A percentile compares a stretch with the other conserved stretches of the same genome.
Evolutionary conservation across 345 rosid species (phyloP).

Genomic region (Hevea brasiliensis): DNA sequence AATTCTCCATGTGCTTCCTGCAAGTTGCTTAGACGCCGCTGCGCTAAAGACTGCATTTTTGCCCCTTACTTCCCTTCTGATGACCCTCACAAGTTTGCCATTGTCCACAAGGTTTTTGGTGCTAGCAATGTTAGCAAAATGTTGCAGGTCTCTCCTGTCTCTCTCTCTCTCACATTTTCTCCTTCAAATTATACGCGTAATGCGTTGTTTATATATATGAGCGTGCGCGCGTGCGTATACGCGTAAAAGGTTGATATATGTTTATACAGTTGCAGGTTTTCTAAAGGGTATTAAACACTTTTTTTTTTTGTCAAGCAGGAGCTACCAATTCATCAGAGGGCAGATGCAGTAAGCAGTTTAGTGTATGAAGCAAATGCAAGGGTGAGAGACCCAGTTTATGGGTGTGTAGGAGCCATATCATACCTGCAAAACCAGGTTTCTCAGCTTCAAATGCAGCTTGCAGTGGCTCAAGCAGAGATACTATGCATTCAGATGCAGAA

Average conservation of each 20-base stretch:
- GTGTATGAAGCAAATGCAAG: constrained; percentile 37
- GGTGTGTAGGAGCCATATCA: constrained; percentile 36
- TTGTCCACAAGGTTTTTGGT: constrained; percentile 38
- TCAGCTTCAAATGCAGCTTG: constrained; percentile 37
- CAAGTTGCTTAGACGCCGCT: constrained; percentile 30
- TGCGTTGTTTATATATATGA: too few relatives aligned
- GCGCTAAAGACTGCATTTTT: constrained; percentile 27
- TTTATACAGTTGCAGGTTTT: neutral
- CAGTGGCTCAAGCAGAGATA: constrained; percentile 32
- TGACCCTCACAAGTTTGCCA: constrained; percentile 35
- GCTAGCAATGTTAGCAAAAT: constrained; percentile 39
- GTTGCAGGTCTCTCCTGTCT: constrained; percentile 21
- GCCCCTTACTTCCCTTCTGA: constrained; percentile 35
- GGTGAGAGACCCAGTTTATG: constrained; percentile 37
- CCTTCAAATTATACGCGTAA: too few relatives aligned
- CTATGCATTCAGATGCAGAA: constrained; percentile 33
- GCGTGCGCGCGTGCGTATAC: too few relatives aligned
- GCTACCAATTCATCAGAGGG: constrained; percentile 30
- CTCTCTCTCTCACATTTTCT: neutral
- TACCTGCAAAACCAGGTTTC: constrained; percentile 32
- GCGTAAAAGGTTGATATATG: too few relatives aligned
- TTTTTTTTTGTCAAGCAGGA: constrained; percentile 14
- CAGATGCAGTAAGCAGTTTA: constrained; percentile 39
- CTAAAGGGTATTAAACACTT: neutral
- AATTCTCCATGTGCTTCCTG: constrained; percentile 33